Conservation (phyloP, 192 early-diverging fungal species). For the Gonapodya prolifera region DNA sequence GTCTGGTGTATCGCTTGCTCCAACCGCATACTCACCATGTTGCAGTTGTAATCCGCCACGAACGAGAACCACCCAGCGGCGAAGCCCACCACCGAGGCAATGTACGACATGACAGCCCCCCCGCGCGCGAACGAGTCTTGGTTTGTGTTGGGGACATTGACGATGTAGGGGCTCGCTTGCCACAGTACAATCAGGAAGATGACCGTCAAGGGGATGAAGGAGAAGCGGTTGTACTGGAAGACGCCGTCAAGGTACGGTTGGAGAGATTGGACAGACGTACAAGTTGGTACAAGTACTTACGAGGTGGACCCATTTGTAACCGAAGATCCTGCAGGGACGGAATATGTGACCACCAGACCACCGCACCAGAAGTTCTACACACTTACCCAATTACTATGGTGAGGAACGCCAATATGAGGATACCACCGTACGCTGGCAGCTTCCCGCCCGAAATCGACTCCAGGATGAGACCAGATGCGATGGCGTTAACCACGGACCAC, state of each 20-base stretch:
- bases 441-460: conserved; percentile 7
- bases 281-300: background rate
- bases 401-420: conserved; percentile 16
- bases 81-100: conserved; percentile 8
- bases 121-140: conserved; percentile 11
- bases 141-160: background rate
- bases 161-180: conserved; percentile 8
- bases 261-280: no score
- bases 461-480: conserved; percentile 19
- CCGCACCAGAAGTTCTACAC: no score
- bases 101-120: conserved; percentile 7
- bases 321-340: conserved; percentile 8
- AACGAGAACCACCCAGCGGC: conserved; percentile 14
- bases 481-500: conserved; percentile 18
- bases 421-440: conserved; percentile 6
- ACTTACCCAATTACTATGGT: conserved; percentile 18
- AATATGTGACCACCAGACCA: background rate
- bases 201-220: background rate
- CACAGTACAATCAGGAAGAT: background rate
- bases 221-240: conserved; percentile 12
- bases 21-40: background rate
- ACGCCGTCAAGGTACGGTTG: no score
- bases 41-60: conserved; percentile 14
- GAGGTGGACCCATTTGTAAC: conserved; percentile 18
- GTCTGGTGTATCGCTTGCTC: no score